Conservation (phyloP, 192 early-diverging fungal species). For the Chytriomyces confervae region DNA sequence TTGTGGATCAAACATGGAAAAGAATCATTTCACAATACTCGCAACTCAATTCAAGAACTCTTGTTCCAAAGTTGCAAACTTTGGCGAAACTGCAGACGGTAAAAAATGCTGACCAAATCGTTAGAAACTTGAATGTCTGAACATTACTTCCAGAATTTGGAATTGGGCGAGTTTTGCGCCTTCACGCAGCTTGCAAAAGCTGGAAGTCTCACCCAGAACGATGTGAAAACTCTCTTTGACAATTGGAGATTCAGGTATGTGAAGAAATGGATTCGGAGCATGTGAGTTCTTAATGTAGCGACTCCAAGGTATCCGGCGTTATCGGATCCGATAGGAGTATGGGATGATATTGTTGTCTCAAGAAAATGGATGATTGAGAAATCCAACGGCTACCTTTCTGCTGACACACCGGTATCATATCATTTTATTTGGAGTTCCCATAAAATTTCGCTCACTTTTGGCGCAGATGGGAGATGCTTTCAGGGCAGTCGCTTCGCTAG, state of each 20-base stretch:
- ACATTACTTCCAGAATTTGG: not conserved
- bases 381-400: conserved; percentile 33
- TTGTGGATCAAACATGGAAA: conserved; percentile 35
- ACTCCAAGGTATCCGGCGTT: conserved; percentile 11
- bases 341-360: conserved; percentile 65
- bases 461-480: conserved; percentile 1
- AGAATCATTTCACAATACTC: conserved; percentile 36
- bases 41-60: conserved; percentile 32
- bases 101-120: not conserved
- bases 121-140: not conserved
- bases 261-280: not conserved
- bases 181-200: not conserved
- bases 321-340: conserved; percentile 60
- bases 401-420: too few relatives aligned
- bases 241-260: not conserved
- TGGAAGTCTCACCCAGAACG: not conserved
- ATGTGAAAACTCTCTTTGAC: not conserved
- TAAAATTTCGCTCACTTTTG: too few relatives aligned
- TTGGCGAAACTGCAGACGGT: conserved; percentile 32
- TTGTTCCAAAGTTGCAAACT: conserved; percentile 13
- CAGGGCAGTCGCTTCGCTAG: conserved; percentile 1
- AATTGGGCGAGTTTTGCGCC: not conserved
- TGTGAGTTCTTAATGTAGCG: not conserved
- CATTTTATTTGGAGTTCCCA: too few relatives aligned
- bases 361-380: conserved; percentile 56